Base-by-base conservation (phyloP, 352 stramenopile genomes). In the Globisporangium orthogonon region DNA sequence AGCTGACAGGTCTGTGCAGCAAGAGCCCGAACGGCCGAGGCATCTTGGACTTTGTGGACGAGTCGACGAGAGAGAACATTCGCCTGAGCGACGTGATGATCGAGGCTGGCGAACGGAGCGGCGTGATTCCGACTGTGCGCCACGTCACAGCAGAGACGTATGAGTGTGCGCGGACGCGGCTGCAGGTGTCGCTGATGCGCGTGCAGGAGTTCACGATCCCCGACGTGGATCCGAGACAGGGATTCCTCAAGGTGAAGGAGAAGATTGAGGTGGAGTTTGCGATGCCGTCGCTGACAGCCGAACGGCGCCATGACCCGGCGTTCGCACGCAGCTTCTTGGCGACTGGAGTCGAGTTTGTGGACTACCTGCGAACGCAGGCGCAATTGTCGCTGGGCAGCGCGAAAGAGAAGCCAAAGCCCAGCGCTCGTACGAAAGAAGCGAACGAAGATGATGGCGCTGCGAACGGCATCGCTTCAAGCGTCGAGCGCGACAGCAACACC, bases 191-290 rank as follows among this genome's bases (percentile, higher is more conserved):
- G 9, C 44, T 87, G 39, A 81, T 87, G 74, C 29, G 57, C 13
- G 76, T 89, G 23, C 68, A 70, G 14, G 79, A 92, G 65, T 88
- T 78, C 59, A 62, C 58, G 17, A 70, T 85, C 29, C 78, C 82
- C 4, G 75, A 73, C 33, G 55, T 64, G 37, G 67, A 76, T 23
- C 53, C 62, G 10, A 48, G 62, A 10, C 68, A 75, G 28, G 79
- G 76, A 13, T 90, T 89, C 54, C 65, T 89, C 53, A 66, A 48
- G 47, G 59, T 82, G 52, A 70, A 60, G 30, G 67, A 76, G 54
- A 87, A 89, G 54, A 65, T 77, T 3, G 82, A 92, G 40, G 78
- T 69, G 0, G 82, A 92, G 64, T 74, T 92, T 17, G 46, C 63
- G 14, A 71, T 92, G 57, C 82, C 79, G 18, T 54, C 74, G 39